phyloP scores from a whole-genome alignment of 805 yeast genomes.

The Yarrowia alimentaria region DNA sequence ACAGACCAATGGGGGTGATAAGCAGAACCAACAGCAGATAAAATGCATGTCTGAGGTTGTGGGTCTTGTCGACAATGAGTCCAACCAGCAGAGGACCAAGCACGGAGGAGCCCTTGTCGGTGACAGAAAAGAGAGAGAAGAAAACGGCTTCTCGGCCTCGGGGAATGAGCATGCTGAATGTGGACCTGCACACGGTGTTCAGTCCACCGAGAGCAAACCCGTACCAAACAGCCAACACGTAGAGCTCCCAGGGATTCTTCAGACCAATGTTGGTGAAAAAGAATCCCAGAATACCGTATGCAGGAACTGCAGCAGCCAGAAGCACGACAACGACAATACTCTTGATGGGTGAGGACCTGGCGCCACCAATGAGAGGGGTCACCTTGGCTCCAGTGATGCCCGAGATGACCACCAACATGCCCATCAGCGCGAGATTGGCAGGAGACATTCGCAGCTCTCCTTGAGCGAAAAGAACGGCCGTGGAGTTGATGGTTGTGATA shows the following conservation, averaged over 20 bases:
- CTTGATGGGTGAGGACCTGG: slow-evolving; percentile 42
- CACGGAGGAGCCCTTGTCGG: slow-evolving; percentile 77
- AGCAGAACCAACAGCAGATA: slow-evolving; percentile 58
- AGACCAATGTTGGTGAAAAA: slow-evolving; percentile 55
- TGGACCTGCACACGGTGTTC: slow-evolving; percentile 64
- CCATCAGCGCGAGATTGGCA: slow-evolving; percentile 60
- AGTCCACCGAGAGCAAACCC: slow-evolving; percentile 74
- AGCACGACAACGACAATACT: slow-evolving; percentile 53
- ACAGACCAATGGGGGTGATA: slow-evolving; percentile 57
- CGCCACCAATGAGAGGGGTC: slow-evolving; percentile 46
- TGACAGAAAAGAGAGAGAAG: slow-evolving; percentile 71
- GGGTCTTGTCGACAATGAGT: slow-evolving; percentile 66
- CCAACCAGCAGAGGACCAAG: slow-evolving; percentile 76
- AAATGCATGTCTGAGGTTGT: slow-evolving; percentile 70
- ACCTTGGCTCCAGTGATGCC: slow-evolving; percentile 67
- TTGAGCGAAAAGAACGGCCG: slow-evolving; percentile 74
- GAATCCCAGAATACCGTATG: slow-evolving; percentile 70
- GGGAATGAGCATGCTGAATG: slow-evolving; percentile 68
- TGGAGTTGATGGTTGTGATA: slow-evolving; percentile 72
- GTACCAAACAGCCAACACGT: slow-evolving; percentile 66
- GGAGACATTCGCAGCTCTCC: slow-evolving; percentile 69
- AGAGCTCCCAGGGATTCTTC: slow-evolving; percentile 66
- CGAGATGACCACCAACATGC: slow-evolving; percentile 61
- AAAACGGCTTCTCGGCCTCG: slow-evolving; percentile 72
- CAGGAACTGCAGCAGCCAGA: slow-evolving; percentile 66